Base-by-base conservation (phyloP, 371 early-diverging fungal species). In the Mortierella sp. region DNA sequence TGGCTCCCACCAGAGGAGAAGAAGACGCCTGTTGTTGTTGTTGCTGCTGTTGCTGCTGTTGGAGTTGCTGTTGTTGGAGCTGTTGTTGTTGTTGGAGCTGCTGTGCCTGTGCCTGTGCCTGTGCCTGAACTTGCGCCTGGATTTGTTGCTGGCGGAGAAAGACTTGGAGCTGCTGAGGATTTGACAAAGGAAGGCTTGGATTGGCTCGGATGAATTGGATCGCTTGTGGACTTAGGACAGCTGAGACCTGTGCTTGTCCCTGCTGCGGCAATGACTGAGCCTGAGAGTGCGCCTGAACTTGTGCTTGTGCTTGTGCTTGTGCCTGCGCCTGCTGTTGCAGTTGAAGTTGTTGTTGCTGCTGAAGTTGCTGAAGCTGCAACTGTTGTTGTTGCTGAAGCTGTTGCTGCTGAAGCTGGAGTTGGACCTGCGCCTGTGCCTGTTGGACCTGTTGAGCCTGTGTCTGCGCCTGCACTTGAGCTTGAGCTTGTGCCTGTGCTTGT, bases 281-380 rank as follows among this genome's bases (percentile, higher is more conserved):
- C 45, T 78, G 79, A 6, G 83, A 70, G 19, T 76, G 79, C 1
- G 81, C 75, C 31, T 84, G 84, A 0, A 75, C 76, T 23, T 72
- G 80, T 2, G 69, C 72, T 51, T 76, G 78, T 0, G 71, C 83
- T 57, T 78, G 82, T 2, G 82, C 75, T 40, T 84, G 84, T 0
- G 71, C 76, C 53, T 83, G 84, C 8, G 74, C 71, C 17, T 74
- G 77, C 13, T 67, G 76, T 15, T 70, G 74, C 13, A 56, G 51
- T 47, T 78, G 72, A 34, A 63, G 58, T 40, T 65, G 70, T 45
- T 73, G 72, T 22, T 64, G 76, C 62, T 64, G 73, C 42, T 69
- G 66, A 7, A 54, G 70, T 26, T 62, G 77, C 55, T 72, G 72
- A n/a, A 59, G 61, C 37, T 74, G 74, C n/a, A 51, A 66, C 28